A percentile compares a stretch with the other conserved stretches of the same genome.
Conservation (phyloP, 208 protist species). For the Chromosphaera perkinsii region DNA sequence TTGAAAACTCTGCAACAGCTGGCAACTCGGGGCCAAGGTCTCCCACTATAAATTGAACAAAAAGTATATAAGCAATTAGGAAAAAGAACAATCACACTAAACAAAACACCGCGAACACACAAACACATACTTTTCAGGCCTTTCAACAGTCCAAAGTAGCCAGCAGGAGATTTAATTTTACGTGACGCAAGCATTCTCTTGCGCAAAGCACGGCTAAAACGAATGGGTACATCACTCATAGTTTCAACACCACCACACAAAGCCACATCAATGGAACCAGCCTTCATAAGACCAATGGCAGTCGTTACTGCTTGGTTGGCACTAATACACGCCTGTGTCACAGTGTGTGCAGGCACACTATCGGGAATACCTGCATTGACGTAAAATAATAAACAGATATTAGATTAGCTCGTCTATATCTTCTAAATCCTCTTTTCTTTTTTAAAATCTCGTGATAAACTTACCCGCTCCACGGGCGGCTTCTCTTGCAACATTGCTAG, state of each 20-base stretch:
- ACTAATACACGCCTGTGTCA: constrained; percentile 36
- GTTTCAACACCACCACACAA: constrained; percentile 28
- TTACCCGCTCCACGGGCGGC: no score
- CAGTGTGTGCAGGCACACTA: constrained; percentile 28
- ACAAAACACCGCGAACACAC: no score
- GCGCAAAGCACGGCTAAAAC: constrained; percentile 14
- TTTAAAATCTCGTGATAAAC: no score
- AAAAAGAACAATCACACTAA: no score
- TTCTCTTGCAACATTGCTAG: constrained; percentile 34
- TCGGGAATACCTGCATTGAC: constrained; percentile 20
- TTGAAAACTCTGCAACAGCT: constrained; percentile 38
- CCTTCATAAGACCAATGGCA: background rate
- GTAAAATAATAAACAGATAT: background rate
- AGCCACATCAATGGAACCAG: constrained; percentile 1
- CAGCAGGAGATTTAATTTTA: constrained; percentile 16
- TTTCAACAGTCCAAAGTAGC: constrained; percentile 2
- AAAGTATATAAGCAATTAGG: no score
- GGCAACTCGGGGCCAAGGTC: constrained; percentile 32
- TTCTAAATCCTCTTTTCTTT: no score
- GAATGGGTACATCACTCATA: constrained; percentile 39
- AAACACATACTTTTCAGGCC: constrained; percentile 6
- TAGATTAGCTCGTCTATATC: background rate
- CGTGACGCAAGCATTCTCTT: constrained; percentile 6
- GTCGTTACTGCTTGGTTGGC: constrained; percentile 20
- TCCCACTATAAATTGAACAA: no score